Percentiles rank a stretch among this genome's conserved stretches.
Conservation (phyloP, 2,329 filamentous ascomycete genomes). For the Aspergillus sp. region DNA sequence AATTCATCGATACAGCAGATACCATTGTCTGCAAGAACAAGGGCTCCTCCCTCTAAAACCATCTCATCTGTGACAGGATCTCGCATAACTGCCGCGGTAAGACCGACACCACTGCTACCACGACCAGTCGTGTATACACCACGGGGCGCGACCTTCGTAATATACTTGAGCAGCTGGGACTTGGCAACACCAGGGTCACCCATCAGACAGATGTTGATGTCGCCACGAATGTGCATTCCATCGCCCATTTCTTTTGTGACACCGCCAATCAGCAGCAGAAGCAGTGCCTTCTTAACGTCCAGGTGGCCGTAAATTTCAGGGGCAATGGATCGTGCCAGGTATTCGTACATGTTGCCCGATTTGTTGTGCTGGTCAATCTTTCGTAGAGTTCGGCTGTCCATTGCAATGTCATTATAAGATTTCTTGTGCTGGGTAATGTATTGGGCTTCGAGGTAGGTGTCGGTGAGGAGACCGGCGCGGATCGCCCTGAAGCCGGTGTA, state of each 20-base stretch:
- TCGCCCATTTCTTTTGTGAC: constrained; percentile 97
- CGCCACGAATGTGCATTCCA: constrained; percentile 97
- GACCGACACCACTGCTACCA: constrained; percentile 78
- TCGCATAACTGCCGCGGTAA: constrained; percentile 79
- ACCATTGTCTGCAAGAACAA: constrained; percentile 79
- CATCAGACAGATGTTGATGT: constrained; percentile 99
- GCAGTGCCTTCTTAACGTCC: constrained; percentile 95
- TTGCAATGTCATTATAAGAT: constrained; percentile 88
- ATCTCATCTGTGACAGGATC: constrained; percentile 81
- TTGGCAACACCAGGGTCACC: constrained; percentile 99
- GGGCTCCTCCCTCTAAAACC: constrained; percentile 77
- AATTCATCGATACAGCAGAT: constrained; percentile 87
- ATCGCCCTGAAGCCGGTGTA: constrained; percentile 99
- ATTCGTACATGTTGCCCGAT: constrained; percentile 92
- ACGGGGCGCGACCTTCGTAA: constrained; percentile 94
- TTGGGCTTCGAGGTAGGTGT: constrained; percentile 96
- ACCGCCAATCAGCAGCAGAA: constrained; percentile 94
- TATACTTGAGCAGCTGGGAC: constrained; percentile 97
- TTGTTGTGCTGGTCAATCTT: constrained; percentile 85
- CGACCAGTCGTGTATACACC: constrained; percentile 85
- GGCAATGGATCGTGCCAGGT: constrained; percentile 92
- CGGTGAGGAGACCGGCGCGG: constrained; percentile 90
- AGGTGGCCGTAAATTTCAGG: constrained; percentile 96
- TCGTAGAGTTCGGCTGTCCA: constrained; percentile 77
- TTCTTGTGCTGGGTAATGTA: constrained; percentile 96